Conservation (phyloP, 2,329 filamentous ascomycete species). For the Penicillium expansum region DNA sequence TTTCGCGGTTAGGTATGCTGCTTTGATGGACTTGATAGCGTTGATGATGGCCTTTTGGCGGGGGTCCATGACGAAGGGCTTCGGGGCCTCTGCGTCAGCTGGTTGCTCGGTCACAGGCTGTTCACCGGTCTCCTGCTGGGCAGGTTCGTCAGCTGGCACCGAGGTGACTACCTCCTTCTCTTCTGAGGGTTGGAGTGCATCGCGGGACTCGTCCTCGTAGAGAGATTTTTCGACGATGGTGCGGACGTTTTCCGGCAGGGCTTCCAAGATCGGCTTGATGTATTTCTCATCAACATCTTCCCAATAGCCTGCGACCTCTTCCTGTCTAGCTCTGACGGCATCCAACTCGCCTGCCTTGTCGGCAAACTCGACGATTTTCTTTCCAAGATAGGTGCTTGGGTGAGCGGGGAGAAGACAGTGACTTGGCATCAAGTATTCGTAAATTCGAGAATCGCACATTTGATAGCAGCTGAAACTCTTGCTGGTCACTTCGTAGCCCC, state of each 20-base stretch:
- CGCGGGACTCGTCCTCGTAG: slow-evolving; percentile 33
- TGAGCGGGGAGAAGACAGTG: slow-evolving; percentile 92
- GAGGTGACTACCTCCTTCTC: slow-evolving; percentile 12
- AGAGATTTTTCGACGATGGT: slow-evolving; percentile 42
- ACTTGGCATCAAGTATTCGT: slow-evolving; percentile 94
- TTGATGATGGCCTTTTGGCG: slow-evolving; percentile 55
- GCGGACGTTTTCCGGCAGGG: slow-evolving; percentile 43
- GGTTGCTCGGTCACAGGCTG: slow-evolving; percentile 6
- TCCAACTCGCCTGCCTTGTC: slow-evolving; percentile 71
- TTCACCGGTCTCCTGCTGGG: slow-evolving; percentile 8
- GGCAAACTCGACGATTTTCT: slow-evolving; percentile 74
- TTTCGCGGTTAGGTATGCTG: slow-evolving; percentile 78
- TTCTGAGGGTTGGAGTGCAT: slow-evolving; percentile 24
- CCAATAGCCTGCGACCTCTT: slow-evolving; percentile 81
- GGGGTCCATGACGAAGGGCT: slow-evolving; percentile 26
- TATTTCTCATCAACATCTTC: slow-evolving; percentile 73
- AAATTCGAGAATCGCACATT: slow-evolving; percentile 90
- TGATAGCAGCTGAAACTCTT: slow-evolving; percentile 94
- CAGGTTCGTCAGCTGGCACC: slow-evolving; percentile 6
- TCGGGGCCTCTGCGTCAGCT: slow-evolving; percentile 1
- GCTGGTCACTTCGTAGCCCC: slow-evolving; percentile 87
- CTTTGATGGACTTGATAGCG: slow-evolving; percentile 71
- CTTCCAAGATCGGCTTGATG: slow-evolving; percentile 65
- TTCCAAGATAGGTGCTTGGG: slow-evolving; percentile 79
- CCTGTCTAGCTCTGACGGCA: slow-evolving; percentile 65